These are phyloP conservation scores for Pugionium dolabratum DNA, from an alignment of 345 rosid species.

Conservation along the genomic window DNA sequence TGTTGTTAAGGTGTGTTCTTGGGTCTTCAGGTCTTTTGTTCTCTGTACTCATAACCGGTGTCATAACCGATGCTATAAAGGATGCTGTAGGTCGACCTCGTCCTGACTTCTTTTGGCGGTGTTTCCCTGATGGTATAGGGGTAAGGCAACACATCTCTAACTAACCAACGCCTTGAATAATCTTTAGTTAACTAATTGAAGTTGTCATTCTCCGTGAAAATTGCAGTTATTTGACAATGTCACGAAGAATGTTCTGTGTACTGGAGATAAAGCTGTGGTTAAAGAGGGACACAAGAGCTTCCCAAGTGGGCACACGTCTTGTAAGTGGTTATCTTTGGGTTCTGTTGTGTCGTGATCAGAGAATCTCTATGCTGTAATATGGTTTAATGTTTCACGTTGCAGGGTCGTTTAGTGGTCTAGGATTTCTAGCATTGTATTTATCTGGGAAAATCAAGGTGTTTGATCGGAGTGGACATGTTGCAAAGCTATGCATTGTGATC, in stretches of 20 bases:
- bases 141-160: constrained; percentile 37
- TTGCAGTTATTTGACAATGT: constrained; percentile 58
- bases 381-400: constrained; percentile 37
- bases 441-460: constrained; percentile 78
- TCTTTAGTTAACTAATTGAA: not conserved
- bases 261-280: constrained; percentile 64
- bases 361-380: not conserved
- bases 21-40: constrained; percentile 63
- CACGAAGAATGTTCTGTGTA: constrained; percentile 68
- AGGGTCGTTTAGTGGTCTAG: constrained; percentile 95
- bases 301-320: constrained; percentile 94
- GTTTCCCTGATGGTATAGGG: constrained; percentile 88
- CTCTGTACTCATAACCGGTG: constrained; percentile 75
- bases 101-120: constrained; percentile 97
- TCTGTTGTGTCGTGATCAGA: not conserved
- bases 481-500: constrained; percentile 78
- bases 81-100: constrained; percentile 95
- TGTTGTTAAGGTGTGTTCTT: constrained; percentile 2
- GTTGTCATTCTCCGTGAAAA: constrained; percentile 8
- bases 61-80: constrained; percentile 88
- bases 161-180: not conserved
- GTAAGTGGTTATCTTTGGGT: constrained; percentile 47
- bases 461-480: constrained; percentile 84
- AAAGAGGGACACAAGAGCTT: constrained; percentile 96
- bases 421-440: constrained; percentile 69